Percentiles rank a stretch among this genome's conserved stretches.
These are phyloP conservation scores for Oidium heveae DNA, from an alignment of 2,329 filamentous ascomycete genomes.

Conservation along the genomic window DNA sequence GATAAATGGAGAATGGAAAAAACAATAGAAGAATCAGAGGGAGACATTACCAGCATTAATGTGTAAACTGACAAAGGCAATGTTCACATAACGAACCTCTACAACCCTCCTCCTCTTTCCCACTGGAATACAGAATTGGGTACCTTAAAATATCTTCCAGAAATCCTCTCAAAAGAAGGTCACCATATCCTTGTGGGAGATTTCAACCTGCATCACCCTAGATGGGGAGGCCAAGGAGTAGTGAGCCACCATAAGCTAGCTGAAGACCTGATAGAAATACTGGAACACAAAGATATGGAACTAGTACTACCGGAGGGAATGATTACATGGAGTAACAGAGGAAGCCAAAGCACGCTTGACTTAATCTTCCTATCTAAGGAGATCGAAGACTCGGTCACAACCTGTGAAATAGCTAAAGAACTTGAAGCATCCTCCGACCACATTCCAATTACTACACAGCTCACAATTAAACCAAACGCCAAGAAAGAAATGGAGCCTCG, in stretches of 20 bases:
- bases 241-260: no score
- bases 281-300: no score
- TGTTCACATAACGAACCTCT: not conserved
- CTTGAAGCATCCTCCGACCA: not conserved
- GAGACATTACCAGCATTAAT: no score
- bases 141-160: no score
- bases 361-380: not conserved
- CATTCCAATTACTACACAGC: not conserved
- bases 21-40: not conserved
- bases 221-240: no score
- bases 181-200: no score
- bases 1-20: not conserved
- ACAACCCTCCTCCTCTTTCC: not conserved
- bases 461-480: not conserved
- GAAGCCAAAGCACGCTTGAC: not conserved
- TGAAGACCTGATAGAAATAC: no score
- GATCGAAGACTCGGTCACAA: not conserved
- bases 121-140: not conserved
- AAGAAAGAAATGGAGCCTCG: not conserved
- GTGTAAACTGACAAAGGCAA: not conserved
- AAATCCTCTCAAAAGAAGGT: no score
- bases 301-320: no score
- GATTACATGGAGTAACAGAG: no score
- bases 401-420: not conserved
- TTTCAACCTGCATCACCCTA: no score